Base-by-base conservation (phyloP, 1,284 basidiomycete genomes). In the Cryptococcus sp. region DNA sequence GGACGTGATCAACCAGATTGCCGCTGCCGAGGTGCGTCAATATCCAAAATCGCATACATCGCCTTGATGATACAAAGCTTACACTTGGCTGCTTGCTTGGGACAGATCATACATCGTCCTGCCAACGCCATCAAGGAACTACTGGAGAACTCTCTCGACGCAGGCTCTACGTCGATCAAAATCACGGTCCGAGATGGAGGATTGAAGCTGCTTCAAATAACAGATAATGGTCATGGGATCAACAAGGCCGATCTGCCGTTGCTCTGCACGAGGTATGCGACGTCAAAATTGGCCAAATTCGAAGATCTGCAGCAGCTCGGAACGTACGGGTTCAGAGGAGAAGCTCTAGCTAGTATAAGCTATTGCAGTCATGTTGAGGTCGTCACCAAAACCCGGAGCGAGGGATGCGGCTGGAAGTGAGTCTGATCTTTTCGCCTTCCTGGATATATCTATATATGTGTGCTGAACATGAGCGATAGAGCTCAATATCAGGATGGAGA, bases 271-370 rank as follows among this genome's bases (percentile, higher is more conserved):
- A 83, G 96, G 13, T 98, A 97, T 74, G 95, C 96, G 11, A 99
- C 96, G 0, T 96, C 93, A 3, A 99, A 99, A 74, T 81, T 99
- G 11, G 84, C 86, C 0, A 84, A 85, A 0, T 99, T 94, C 72
- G 87, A 89, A 11, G 96, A 99, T 74, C 78, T 99, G 48, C 86
- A 87, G 44, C 83, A 81, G n/a, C 83, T 99, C 49, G 84, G 85
- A 3, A 99, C 96, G 0, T 99, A 97, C 78, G 96, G 96, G 1
- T 99, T 99, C 76, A 86, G 96, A 56, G 96, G 96, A 35, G 96
- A 99, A 78, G 96, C 96, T 0, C 82, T 99, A 22, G 96, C 96
- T 0, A 96, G 93, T 41, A 93, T 99, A 61, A 95, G 93, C 31
- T 93, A 96, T 78, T 92, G 97, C 52, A 88, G 93, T 1, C 89